Base-by-base conservation (phyloP, 2,329 filamentous ascomycete genomes). In the Leptodontidium sp. region DNA sequence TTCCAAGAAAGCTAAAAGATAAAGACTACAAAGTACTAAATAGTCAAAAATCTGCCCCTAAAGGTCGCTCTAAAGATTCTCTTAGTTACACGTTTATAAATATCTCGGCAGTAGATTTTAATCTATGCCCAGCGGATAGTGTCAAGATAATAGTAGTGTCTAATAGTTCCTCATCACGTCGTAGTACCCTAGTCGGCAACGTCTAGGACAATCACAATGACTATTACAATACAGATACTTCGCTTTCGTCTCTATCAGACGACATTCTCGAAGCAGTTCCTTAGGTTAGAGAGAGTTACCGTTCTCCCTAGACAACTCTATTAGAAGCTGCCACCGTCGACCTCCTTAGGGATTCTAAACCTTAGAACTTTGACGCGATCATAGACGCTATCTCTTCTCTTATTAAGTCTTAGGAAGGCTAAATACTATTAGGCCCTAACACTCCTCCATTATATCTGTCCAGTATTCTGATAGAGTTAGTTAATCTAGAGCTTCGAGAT, bases 91-190 rank as follows among this genome's bases (percentile, higher is more conserved):
- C 1, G 52, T 69, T 69, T 69, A 26, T 69, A 15, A 69, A 69
- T 69, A 69, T 69, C 59, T 69, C 32, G 24, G 59, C 17, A 67
- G 61, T 67, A 15, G 40, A 64, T 61, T 71, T 71, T 71, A 2
- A 69, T 68, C 26, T 12, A 66, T n/a, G n/a, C n/a, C n/a, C n/a
- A n/a, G n/a, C n/a, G n/a, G n/a, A n/a, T n/a, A n/a, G n/a, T n/a
- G n/a, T 71, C 17, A 38, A 69, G 29, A 63, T 69, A 45, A 15
- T 15, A 65, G 57, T n/a, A 66, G 58, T 63, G 15, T 52, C 40
- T 69, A 67, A 55, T 26, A 32, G 57, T 62, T 68, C 61, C 35
- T 69, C 15, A 64, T 67, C 7, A 58, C 17, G 17, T 58, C 5
- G 17, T 14, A 58, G 32, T 7, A 58, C 32, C 7, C 8, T 15